These are phyloP conservation scores for Acanthamoeba rhysodes DNA, from an alignment of 208 protist genomes.

Conservation along the genomic window DNA sequence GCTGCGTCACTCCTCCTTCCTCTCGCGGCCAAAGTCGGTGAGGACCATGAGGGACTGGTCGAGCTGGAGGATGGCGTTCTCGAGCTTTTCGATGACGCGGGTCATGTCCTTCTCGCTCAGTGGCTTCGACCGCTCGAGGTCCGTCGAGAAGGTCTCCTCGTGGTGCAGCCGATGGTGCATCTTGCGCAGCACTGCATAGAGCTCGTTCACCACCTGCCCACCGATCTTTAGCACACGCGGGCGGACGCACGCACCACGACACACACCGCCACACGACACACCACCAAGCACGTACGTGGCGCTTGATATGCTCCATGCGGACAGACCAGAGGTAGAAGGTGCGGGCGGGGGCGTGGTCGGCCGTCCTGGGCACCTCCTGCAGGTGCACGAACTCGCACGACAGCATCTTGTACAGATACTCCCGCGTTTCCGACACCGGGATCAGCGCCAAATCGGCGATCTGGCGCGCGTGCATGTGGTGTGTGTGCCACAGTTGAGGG, in stretches of 20 bases:
- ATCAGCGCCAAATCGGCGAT: slow-evolving; percentile 54
- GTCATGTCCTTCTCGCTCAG: not conserved
- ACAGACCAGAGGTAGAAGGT: slow-evolving; percentile 74
- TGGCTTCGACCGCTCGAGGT: slow-evolving; percentile 27
- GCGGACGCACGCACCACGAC: no score
- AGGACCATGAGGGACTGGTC: slow-evolving; percentile 70
- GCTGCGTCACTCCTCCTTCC: slow-evolving; percentile 1
- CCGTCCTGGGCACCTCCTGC: slow-evolving; percentile 60
- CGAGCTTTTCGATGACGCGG: slow-evolving; percentile 8
- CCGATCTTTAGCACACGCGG: no score
- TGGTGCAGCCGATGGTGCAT: slow-evolving; percentile 28
- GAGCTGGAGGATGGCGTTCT: slow-evolving; percentile 55
- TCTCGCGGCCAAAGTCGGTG: slow-evolving; percentile 63
- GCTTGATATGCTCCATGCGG: slow-evolving; percentile 54
- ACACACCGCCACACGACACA: no score
- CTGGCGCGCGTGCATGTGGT: not conserved
- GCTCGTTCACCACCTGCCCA: slow-evolving; percentile 34
- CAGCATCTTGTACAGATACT: slow-evolving; percentile 66
- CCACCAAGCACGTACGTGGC: not conserved
- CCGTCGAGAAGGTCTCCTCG: slow-evolving; percentile 44
- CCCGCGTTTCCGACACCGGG: slow-evolving; percentile 18
- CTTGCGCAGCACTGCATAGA: slow-evolving; percentile 26
- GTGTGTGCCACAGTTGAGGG: no score
- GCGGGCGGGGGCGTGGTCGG: slow-evolving; percentile 50
- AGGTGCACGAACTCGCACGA: slow-evolving; percentile 61